These are phyloP conservation scores for Jatropha curcas DNA, from an alignment of 345 rosid species.

Conservation along the genomic window DNA sequence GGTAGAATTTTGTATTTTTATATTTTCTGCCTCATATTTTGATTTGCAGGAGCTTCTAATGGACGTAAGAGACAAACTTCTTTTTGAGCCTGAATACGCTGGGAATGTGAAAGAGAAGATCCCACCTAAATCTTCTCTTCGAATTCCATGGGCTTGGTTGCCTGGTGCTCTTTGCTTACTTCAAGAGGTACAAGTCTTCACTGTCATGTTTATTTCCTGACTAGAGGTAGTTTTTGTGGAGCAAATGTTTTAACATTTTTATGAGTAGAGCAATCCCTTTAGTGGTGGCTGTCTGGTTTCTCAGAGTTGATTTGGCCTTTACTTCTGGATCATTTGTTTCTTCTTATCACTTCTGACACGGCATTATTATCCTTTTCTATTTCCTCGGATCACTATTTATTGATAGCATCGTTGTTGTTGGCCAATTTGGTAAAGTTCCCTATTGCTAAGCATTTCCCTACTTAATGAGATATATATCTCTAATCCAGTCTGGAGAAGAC, in stretches of 20 bases:
- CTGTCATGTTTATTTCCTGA: background rate
- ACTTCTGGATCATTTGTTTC: too few species aligned
- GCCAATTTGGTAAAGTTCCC: background rate
- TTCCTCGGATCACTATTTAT: background rate
- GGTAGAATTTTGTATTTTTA: conserved; percentile 1
- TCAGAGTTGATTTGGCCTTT: background rate
- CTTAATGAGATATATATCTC: conserved; percentile 14
- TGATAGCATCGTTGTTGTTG: background rate
- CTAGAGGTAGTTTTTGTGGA: background rate
- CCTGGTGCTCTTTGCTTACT: conserved; percentile 93
- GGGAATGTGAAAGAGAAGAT: conserved; percentile 72
- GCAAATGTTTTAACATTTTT: conserved; percentile 1
- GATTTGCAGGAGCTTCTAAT: conserved; percentile 70
- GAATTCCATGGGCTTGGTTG: conserved; percentile 83
- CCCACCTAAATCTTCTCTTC: conserved; percentile 72
- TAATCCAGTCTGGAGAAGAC: conserved; percentile 81
- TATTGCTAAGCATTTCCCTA: background rate
- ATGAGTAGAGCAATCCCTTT: too few species aligned
- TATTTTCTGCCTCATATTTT: conserved; percentile 4
- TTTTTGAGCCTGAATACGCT: conserved; percentile 93
- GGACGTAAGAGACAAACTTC: conserved; percentile 94
- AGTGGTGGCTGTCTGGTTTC: background rate
- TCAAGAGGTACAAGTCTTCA: conserved; percentile 66
- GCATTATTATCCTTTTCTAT: too few species aligned
- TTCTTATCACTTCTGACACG: background rate